Evolutionary conservation across 108 stramenopile species (phyloP).

Genomic region (Seminavis robusta): DNA sequence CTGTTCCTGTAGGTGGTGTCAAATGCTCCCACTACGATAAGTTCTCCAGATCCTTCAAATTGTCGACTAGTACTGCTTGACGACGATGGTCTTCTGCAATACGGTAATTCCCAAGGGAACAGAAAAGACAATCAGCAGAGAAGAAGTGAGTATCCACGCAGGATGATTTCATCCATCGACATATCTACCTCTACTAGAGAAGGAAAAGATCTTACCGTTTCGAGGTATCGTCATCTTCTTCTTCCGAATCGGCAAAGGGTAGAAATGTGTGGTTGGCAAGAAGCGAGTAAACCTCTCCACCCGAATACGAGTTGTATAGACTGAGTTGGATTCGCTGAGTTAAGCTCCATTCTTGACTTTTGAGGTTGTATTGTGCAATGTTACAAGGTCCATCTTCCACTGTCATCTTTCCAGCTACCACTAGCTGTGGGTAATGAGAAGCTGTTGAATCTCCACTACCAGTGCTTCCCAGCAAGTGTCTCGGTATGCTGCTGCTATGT

Average conservation of each 20-base stretch:
- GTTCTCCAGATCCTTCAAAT: constrained; percentile 44
- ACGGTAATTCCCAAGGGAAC: no score
- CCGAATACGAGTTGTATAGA: constrained; percentile 84
- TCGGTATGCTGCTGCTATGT: no score
- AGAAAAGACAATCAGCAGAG: no score
- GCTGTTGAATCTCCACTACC: no score
- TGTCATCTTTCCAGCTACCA: constrained; percentile 84
- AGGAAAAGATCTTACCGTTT: no score
- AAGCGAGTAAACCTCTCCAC: constrained; percentile 81
- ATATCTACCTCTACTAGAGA: no score
- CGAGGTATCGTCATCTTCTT: not conserved
- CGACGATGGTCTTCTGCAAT: no score
- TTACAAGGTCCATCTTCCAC: constrained; percentile 80
- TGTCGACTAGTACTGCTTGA: not conserved
- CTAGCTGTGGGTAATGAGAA: constrained; percentile 47
- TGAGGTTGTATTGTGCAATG: constrained; percentile 74
- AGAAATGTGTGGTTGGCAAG: constrained; percentile 69
- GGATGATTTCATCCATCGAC: no score
- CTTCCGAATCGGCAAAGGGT: not conserved
- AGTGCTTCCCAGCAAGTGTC: no score
- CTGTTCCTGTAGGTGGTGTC: constrained; percentile 89
- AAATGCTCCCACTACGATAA: constrained; percentile 92
- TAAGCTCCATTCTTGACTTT: constrained; percentile 67
- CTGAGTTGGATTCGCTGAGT: constrained; percentile 75
- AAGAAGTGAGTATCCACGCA: no score